Conservation (phyloP, 2,329 filamentous ascomycete genomes). For the Fusarium nelsonii region DNA sequence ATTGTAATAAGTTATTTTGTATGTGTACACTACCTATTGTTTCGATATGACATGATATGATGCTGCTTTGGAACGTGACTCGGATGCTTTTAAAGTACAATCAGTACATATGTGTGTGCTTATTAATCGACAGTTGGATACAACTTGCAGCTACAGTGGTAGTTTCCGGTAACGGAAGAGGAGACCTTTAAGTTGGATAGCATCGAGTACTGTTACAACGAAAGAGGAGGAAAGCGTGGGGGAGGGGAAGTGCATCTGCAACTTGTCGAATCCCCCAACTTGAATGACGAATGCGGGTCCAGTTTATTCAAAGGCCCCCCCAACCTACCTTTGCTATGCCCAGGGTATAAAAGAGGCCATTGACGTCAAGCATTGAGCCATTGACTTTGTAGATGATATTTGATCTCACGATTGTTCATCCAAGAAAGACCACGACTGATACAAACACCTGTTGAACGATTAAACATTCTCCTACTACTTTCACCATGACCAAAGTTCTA, state of each 20-base stretch:
- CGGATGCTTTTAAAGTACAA: not conserved
- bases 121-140: not conserved
- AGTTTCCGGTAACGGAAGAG: slow-evolving; percentile 23
- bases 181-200: not conserved
- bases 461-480: not conserved
- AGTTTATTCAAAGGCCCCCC: slow-evolving; percentile 29
- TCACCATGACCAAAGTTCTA: slow-evolving; percentile 51
- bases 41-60: slow-evolving; percentile 1
- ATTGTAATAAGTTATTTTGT: slow-evolving; percentile 49
- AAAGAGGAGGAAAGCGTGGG: slow-evolving; percentile 32
- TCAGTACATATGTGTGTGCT: not conserved
- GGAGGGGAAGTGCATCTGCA: slow-evolving; percentile 14
- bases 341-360: slow-evolving; percentile 20
- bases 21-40: slow-evolving; percentile 21
- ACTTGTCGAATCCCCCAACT: slow-evolving; percentile 33
- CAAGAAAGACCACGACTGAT: not conserved
- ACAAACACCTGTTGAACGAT: not conserved
- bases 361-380: slow-evolving; percentile 12
- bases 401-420: not conserved
- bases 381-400: not conserved
- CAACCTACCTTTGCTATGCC: not conserved
- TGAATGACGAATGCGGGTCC: slow-evolving; percentile 46
- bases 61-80: not conserved
- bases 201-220: not conserved
- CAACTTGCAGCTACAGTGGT: not conserved